Evolutionary conservation across 192 early-diverging fungal species (phyloP).

Genomic region (Podila epicladia): DNA sequence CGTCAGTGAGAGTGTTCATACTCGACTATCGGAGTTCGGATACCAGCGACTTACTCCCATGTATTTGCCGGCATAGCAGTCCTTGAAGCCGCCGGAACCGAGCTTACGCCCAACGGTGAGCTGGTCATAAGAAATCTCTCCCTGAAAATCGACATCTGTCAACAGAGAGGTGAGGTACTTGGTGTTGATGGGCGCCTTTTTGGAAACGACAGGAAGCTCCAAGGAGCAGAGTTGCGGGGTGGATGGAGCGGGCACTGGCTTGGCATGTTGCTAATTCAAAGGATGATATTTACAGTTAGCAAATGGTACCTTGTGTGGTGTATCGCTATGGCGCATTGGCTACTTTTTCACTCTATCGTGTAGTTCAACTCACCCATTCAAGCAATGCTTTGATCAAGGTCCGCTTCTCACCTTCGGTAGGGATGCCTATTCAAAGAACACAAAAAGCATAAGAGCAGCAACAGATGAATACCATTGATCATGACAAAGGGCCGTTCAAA

Average conservation of each 20-base stretch:
- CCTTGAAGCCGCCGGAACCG: constrained; percentile 82
- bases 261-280: constrained; percentile 67
- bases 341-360: background rate
- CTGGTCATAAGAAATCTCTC: constrained; percentile 70
- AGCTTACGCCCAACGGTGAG: constrained; percentile 71
- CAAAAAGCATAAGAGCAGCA: background rate
- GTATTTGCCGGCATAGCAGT: constrained; percentile 76
- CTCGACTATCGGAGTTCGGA: background rate
- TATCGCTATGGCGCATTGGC: background rate
- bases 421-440: constrained; percentile 55
- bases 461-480: background rate
- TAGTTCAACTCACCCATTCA: constrained; percentile 61
- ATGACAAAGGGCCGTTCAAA: background rate
- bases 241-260: constrained; percentile 74
- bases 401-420: constrained; percentile 70
- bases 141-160: constrained; percentile 53
- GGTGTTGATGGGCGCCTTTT: constrained; percentile 51
- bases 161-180: constrained; percentile 58
- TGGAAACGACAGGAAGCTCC: constrained; percentile 54
- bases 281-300: background rate
- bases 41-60: constrained; percentile 54
- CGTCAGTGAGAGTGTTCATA: constrained; percentile 1
- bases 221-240: constrained; percentile 67
- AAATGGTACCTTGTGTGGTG: background rate
- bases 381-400: constrained; percentile 67